Evolutionary conservation across 352 stramenopile genomes (phyloP).

Genomic region (Globisporangium nunn): DNA sequence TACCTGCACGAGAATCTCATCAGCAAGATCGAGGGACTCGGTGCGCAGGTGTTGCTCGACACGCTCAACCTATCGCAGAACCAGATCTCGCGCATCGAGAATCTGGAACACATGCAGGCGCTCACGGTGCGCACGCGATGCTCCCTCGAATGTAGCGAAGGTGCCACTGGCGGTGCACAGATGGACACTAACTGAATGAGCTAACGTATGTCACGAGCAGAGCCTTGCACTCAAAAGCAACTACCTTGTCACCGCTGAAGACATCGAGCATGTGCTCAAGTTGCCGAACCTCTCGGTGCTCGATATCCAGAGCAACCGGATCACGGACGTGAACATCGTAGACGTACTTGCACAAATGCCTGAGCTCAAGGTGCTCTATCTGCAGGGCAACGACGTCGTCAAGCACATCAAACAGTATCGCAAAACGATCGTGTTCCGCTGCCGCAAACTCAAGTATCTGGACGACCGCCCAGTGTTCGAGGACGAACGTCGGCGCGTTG

Average conservation of each 20-base stretch:
- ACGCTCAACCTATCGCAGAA: constrained; percentile 82
- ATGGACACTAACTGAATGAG: background rate
- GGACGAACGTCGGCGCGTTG: constrained; percentile 79
- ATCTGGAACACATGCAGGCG: constrained; percentile 60
- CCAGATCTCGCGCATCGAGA: constrained; percentile 71
- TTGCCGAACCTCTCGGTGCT: constrained; percentile 63
- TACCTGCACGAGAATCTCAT: constrained; percentile 96
- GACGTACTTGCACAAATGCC: constrained; percentile 65
- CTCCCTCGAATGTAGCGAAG: too few species aligned
- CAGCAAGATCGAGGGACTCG: constrained; percentile 85
- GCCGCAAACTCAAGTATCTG: constrained; percentile 72
- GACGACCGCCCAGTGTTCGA: constrained; percentile 83
- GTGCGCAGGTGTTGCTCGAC: constrained; percentile 46
- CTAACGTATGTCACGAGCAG: constrained; percentile 8
- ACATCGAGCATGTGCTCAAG: constrained; percentile 58
- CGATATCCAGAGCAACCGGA: constrained; percentile 82
- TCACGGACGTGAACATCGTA: constrained; percentile 52
- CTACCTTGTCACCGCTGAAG: constrained; percentile 49
- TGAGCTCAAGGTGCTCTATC: constrained; percentile 78
- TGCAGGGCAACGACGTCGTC: constrained; percentile 82
- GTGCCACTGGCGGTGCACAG: background rate
- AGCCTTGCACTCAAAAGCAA: constrained; percentile 75
- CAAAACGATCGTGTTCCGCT: constrained; percentile 74
- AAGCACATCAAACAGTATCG: constrained; percentile 86
- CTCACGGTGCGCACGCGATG: constrained; percentile 33